These are phyloP conservation scores for Tothia fuscella DNA, from an alignment of 2,329 filamentous ascomycete species.

Conservation along the genomic window DNA sequence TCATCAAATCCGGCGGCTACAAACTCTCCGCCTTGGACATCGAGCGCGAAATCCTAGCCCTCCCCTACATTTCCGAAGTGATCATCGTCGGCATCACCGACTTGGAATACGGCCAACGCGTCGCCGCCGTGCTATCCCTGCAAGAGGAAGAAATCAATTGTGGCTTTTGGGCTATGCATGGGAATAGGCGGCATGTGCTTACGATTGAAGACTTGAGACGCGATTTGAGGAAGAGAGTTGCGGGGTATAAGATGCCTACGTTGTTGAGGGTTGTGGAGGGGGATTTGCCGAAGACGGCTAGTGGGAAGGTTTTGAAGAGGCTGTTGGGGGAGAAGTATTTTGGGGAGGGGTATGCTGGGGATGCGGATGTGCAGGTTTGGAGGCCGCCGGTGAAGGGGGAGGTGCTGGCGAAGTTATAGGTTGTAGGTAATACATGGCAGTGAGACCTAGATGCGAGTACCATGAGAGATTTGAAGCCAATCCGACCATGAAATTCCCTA, in stretches of 20 bases:
- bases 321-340: constrained; percentile 30
- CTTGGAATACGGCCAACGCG: constrained; percentile 42
- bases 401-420: constrained; percentile 3
- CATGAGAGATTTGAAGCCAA: no score
- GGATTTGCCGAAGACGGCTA: constrained; percentile 37
- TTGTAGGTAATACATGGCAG: no score
- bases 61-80: constrained; percentile 38
- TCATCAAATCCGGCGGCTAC: constrained; percentile 45
- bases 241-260: constrained; percentile 38
- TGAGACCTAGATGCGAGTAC: no score
- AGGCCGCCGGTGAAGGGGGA: not conserved
- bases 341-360: constrained; percentile 16
- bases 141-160: constrained; percentile 21
- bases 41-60: constrained; percentile 38
- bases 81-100: constrained; percentile 43
- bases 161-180: not conserved
- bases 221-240: constrained; percentile 33
- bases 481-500: no score
- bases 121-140: constrained; percentile 39
- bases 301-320: constrained; percentile 41
- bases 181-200: constrained; percentile 14
- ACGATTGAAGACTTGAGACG: constrained; percentile 30
- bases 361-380: constrained; percentile 22
- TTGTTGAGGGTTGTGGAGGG: constrained; percentile 31
- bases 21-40: constrained; percentile 44